Conservation (phyloP, 2,329 filamentous ascomycete species). For the Claviceps arundinis region DNA sequence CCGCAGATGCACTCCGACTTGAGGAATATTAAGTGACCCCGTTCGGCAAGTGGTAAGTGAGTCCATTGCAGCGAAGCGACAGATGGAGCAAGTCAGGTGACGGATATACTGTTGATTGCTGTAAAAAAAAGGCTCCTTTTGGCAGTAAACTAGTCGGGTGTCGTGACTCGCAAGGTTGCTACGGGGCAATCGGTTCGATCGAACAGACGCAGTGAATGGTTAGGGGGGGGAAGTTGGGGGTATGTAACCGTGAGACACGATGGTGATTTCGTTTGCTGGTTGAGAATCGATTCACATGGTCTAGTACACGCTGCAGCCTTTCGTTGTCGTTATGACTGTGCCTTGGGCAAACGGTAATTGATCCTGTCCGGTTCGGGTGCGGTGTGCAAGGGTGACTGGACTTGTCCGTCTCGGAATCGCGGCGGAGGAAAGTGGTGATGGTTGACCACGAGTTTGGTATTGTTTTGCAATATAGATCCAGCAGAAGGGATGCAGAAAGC, state of each 20-base stretch:
- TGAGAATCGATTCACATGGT: slow-evolving; percentile 1
- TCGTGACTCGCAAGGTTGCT: background rate
- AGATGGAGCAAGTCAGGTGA: too few species aligned
- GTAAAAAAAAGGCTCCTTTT: too few species aligned
- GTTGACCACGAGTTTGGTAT: too few species aligned
- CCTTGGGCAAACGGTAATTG: too few species aligned
- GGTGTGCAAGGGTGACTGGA: too few species aligned
- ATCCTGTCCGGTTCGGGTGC: too few species aligned
- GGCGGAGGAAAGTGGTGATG: too few species aligned
- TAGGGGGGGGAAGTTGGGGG: background rate
- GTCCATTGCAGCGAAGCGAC: background rate
- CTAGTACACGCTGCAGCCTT: background rate
- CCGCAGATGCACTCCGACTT: slow-evolving; percentile 39
- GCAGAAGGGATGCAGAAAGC: slow-evolving; percentile 7
- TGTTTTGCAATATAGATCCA: background rate
- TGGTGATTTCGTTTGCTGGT: background rate
- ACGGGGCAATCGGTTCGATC: background rate
- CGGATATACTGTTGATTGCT: too few species aligned
- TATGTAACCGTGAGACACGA: background rate
- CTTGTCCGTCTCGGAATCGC: too few species aligned
- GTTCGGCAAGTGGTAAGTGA: slow-evolving; percentile 18
- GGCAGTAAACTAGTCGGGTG: background rate
- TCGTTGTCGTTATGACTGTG: slow-evolving; percentile 5
- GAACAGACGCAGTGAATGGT: background rate
- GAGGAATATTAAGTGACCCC: slow-evolving; percentile 42